Conservation (phyloP, 1,284 basidiomycete genomes). For the Irpex sp. region DNA sequence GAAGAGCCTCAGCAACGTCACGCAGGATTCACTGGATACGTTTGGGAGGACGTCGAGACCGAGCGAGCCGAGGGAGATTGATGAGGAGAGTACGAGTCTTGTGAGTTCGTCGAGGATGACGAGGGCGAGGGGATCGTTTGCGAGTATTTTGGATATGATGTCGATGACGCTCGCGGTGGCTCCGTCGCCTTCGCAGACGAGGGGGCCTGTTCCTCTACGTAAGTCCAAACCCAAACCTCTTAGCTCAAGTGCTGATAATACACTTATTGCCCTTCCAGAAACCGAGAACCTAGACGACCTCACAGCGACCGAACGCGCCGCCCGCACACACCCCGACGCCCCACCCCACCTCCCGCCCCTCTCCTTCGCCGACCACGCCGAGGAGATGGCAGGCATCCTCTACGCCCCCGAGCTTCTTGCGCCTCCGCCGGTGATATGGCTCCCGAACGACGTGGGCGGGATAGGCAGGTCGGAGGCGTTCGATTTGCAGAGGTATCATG, state of each 20-base stretch:
- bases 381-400: constrained; percentile 71
- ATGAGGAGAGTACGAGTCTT: constrained; percentile 50
- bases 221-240: constrained; percentile 25
- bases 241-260: constrained; percentile 1
- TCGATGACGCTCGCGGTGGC: constrained; percentile 67
- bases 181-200: constrained; percentile 52
- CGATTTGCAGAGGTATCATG: constrained; percentile 69
- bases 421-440: constrained; percentile 75
- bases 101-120: constrained; percentile 43
- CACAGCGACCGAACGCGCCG: constrained; percentile 71
- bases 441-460: constrained; percentile 70
- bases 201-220: constrained; percentile 66
- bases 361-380: constrained; percentile 67
- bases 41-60: constrained; percentile 44
- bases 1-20: constrained; percentile 49
- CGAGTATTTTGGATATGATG: constrained; percentile 79
- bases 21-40: constrained; percentile 52
- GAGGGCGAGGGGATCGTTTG: constrained; percentile 54
- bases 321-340: constrained; percentile 73
- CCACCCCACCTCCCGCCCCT: constrained; percentile 69
- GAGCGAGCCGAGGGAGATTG: constrained; percentile 31
- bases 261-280: constrained; percentile 34
- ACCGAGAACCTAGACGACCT: constrained; percentile 78
- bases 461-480: constrained; percentile 68
- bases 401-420: constrained; percentile 80